Evolutionary conservation across 2,329 filamentous ascomycete species (phyloP), one percentile per base, ranked within the genome.

Genomic region (Monosporascus sp.): DNA sequence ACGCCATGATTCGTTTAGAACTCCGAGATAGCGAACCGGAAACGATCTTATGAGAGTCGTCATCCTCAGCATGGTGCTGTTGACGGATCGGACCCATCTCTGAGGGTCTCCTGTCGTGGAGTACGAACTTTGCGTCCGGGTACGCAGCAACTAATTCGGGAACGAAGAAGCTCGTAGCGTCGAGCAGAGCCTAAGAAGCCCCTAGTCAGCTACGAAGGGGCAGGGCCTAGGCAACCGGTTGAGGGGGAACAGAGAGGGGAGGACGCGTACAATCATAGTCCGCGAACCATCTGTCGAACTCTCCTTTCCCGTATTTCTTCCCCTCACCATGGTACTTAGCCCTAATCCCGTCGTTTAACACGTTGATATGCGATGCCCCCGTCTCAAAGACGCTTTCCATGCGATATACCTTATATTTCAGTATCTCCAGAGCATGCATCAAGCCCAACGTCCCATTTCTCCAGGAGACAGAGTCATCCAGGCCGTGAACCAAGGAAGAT

Each of bases 391-490:
- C 36, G 18, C 41, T 54, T 47, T 48, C 42, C 48, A 54, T 50
- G 41, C 51, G 48, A 22, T 51, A 54, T 6, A 34, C 22, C 24
- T 47, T 48, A 17, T 51, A 54, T 4, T 48, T 42, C 20, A 54
- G 48, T 20, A 54, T 54, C 27, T 45, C 34, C 14, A 54, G 20
- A 1, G 48, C 42, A 18, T 54, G 51, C 41, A 44, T 47, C 18
- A 51, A 36, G n/a, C 48, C 44, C 48, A 54, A 51, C 4, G 48
- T 54, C 25, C 51, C 51, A 44, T 47, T 48, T 8, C 48, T 54
- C n/a, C 17, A 37, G 25, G 5, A 11, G 20, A 20, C 9, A 9
- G 17, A 6, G 17, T 44, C 9, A 41, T 11, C 42, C 22, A 34
- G 39, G n/a, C 3, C 38, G 24, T 9, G n/a, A 4, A 17, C n/a